These are phyloP conservation scores for Verticillium albo-atrum DNA, from an alignment of 2,329 filamentous ascomycete species.

Conservation along the genomic window DNA sequence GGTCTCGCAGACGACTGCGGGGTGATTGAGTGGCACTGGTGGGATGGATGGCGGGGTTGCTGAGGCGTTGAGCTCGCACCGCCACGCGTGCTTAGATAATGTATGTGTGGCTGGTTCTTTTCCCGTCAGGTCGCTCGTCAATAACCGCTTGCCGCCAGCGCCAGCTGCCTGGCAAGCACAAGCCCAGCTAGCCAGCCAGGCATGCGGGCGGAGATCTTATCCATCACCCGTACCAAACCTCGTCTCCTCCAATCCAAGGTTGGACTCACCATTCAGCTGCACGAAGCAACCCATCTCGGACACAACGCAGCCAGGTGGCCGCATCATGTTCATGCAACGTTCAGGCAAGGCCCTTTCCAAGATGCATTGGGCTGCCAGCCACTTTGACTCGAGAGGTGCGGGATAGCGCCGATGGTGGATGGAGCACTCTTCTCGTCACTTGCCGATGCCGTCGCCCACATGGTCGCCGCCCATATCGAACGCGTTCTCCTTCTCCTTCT, in stretches of 20 bases:
- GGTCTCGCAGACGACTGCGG: constrained; percentile 10
- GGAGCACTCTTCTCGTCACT: neutral
- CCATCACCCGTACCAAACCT: neutral
- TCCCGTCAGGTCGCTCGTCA: too few species aligned
- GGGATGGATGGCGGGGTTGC: constrained; percentile 10
- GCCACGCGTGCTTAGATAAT: neutral
- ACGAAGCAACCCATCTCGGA: too few species aligned
- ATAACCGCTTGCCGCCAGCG: too few species aligned
- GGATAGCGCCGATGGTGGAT: too few species aligned
- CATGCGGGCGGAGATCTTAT: too few species aligned
- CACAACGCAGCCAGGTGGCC: neutral
- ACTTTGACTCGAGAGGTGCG: neutral
- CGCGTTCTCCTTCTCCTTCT: too few species aligned
- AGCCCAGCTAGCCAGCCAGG: too few species aligned
- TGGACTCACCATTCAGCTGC: neutral
- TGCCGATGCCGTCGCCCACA: too few species aligned
- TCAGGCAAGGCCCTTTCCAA: neutral
- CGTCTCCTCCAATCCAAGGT: neutral
- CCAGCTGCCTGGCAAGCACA: too few species aligned
- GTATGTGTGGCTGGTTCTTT: too few species aligned
- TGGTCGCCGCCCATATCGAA: too few species aligned
- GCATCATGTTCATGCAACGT: neutral
- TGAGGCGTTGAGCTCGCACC: neutral
- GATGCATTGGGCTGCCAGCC: neutral
- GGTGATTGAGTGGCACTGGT: constrained; percentile 5